Evolutionary conservation across 208 protist species (phyloP).

Genomic region (Pavlovales sp.): DNA sequence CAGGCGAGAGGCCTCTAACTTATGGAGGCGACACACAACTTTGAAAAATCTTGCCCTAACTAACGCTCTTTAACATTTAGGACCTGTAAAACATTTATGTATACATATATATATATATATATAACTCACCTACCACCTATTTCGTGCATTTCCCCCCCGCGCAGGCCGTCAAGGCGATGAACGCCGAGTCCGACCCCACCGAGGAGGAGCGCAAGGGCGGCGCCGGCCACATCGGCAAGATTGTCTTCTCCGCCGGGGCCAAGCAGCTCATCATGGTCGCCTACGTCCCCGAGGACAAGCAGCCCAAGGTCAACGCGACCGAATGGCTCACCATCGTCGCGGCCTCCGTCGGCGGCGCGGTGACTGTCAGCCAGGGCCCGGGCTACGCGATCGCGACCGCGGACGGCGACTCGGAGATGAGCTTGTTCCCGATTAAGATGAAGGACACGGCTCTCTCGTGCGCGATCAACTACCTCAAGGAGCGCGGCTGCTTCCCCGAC

Average conservation of each 20-base stretch:
- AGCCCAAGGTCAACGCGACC: not conserved
- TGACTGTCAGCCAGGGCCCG: not conserved
- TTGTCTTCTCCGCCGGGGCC: constrained; percentile 46
- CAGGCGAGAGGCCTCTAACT: no score
- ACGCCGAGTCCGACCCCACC: constrained; percentile 23
- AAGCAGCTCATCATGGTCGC: constrained; percentile 30
- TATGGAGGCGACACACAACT: no score
- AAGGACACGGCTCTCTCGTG: constrained; percentile 17
- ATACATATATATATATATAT: no score
- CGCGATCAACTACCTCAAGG: not conserved
- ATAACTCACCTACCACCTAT: no score
- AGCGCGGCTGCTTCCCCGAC: not conserved
- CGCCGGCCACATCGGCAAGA: constrained; percentile 43
- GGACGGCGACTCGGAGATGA: not conserved
- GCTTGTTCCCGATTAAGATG: constrained; percentile 27
- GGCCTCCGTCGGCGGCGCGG: not conserved
- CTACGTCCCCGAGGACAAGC: constrained; percentile 9
- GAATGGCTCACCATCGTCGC: not conserved
- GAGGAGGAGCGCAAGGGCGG: constrained; percentile 50
- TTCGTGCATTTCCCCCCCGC: no score
- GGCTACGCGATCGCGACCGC: not conserved
- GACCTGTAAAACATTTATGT: no score
- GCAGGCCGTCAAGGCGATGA: constrained; percentile 42
- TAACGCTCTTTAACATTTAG: no score
- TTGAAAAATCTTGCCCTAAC: no score